These are phyloP conservation scores for Phytophthora brassicae DNA, from an alignment of 352 stramenopile genomes.

Conservation along the genomic window DNA sequence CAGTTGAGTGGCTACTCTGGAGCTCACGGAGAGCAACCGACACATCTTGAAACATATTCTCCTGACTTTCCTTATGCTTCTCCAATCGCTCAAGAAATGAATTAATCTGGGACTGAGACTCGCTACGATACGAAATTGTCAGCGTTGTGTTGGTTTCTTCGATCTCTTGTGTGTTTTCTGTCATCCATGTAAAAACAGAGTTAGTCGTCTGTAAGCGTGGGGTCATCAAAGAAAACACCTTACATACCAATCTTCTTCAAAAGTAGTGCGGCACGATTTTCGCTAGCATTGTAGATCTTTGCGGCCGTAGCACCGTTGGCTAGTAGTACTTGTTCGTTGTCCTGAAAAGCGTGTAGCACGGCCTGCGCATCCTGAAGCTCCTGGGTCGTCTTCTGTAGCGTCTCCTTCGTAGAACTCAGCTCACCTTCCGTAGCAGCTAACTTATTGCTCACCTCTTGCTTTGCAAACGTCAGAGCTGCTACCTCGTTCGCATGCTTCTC, in stretches of 20 bases:
- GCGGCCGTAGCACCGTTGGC: conserved; percentile 50
- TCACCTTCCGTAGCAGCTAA: conserved; percentile 38
- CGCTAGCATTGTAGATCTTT: conserved; percentile 59
- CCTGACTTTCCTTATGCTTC: conserved; percentile 57
- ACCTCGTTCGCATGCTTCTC: conserved; percentile 54
- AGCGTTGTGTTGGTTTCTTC: conserved; percentile 55
- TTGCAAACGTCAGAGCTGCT: conserved; percentile 41
- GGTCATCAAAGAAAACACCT: background rate
- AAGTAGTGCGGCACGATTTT: conserved; percentile 47
- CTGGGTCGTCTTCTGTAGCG: conserved; percentile 31
- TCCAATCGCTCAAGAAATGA: conserved; percentile 47
- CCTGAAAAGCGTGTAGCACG: conserved; percentile 46
- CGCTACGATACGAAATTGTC: conserved; percentile 42
- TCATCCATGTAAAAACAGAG: conserved; percentile 3
- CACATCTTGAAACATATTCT: conserved; percentile 45
- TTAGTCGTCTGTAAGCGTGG: background rate
- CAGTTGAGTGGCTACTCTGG: conserved; percentile 41
- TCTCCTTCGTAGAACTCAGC: conserved; percentile 35
- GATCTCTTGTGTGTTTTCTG: conserved; percentile 50
- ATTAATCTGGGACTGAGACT: conserved; percentile 45
- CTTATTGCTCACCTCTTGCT: conserved; percentile 46
- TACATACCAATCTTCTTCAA: conserved; percentile 56
- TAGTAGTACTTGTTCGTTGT: conserved; percentile 62
- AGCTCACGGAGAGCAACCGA: conserved; percentile 48
- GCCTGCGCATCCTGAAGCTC: conserved; percentile 32